Percentiles rank a stretch among this genome's conserved stretches.
phyloP scores from a whole-genome alignment of 306 rosid genomes.

The Luffa acutangula region DNA sequence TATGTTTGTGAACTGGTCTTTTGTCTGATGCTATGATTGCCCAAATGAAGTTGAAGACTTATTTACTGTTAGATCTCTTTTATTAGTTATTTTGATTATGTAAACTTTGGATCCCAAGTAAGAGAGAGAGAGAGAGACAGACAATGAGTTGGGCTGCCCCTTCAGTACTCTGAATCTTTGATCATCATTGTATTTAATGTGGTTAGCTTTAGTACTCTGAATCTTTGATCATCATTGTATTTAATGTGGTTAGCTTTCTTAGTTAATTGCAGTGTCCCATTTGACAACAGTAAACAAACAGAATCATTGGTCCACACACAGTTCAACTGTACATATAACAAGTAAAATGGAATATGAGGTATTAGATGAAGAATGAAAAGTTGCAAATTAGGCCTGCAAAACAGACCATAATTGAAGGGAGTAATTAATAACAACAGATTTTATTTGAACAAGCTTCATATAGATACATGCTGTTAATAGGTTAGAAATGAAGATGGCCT shows the following conservation, averaged over 20 bases:
- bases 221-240: background rate
- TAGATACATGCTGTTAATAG: slow-evolving; percentile 1
- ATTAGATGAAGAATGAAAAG: background rate
- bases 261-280: background rate
- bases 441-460: background rate
- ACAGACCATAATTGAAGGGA: background rate
- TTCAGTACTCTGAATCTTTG: background rate
- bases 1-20: slow-evolving; percentile 97
- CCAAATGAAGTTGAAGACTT: slow-evolving; percentile 4
- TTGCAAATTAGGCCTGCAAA: background rate
- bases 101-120: slow-evolving; percentile 1
- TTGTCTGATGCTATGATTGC: slow-evolving; percentile 38
- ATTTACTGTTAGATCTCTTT: slow-evolving; percentile 1
- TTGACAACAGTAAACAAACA: background rate
- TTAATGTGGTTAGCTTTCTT: background rate
- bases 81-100: slow-evolving; percentile 6
- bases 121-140: background rate
- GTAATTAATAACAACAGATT: background rate
- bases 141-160: background rate
- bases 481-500: background rate
- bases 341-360: background rate
- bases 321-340: background rate
- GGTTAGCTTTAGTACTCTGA: background rate
- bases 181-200: background rate
- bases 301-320: background rate